These are phyloP conservation scores for Auricularia heimuer DNA, from an alignment of 768 basidiomycete genomes.

Conservation along the genomic window DNA sequence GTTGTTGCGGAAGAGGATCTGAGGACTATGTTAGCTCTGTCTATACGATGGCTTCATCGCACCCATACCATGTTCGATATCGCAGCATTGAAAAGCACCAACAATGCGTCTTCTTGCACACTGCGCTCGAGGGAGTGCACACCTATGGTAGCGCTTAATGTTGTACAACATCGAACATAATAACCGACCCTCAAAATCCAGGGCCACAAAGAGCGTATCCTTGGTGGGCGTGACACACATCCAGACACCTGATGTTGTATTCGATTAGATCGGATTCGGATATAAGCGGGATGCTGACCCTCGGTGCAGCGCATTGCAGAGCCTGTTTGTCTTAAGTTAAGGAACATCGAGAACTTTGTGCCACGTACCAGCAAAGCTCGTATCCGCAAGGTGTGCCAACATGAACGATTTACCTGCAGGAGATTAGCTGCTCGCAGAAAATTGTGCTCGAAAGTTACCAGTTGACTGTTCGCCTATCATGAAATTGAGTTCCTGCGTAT, in stretches of 20 bases:
- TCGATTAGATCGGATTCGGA: neutral
- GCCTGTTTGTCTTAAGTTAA: constrained; percentile 26
- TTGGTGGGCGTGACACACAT: constrained; percentile 56
- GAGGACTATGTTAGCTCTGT: neutral
- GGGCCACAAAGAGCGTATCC: constrained; percentile 42
- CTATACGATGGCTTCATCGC: neutral
- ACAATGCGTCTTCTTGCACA: constrained; percentile 50
- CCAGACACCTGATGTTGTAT: constrained; percentile 38
- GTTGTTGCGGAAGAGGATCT: constrained; percentile 60
- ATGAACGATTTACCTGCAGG: neutral
- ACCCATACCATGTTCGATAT: constrained; percentile 47
- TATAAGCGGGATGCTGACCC: constrained; percentile 9
- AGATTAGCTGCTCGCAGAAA: constrained; percentile 1
- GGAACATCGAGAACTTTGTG: neutral
- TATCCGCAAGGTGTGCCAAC: constrained; percentile 50
- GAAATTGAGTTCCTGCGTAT: neutral
- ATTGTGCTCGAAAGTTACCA: neutral
- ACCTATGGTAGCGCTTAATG: neutral
- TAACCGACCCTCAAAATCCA: constrained; percentile 51
- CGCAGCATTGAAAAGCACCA: constrained; percentile 56
- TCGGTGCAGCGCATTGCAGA: constrained; percentile 56
- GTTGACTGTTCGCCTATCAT: neutral
- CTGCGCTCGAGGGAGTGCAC: constrained; percentile 39
- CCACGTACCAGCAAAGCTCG: constrained; percentile 32
- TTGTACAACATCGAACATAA: neutral